These are phyloP conservation scores for Phytopythium kandeliae DNA, from an alignment of 352 stramenopile species.

Conservation along the genomic window DNA sequence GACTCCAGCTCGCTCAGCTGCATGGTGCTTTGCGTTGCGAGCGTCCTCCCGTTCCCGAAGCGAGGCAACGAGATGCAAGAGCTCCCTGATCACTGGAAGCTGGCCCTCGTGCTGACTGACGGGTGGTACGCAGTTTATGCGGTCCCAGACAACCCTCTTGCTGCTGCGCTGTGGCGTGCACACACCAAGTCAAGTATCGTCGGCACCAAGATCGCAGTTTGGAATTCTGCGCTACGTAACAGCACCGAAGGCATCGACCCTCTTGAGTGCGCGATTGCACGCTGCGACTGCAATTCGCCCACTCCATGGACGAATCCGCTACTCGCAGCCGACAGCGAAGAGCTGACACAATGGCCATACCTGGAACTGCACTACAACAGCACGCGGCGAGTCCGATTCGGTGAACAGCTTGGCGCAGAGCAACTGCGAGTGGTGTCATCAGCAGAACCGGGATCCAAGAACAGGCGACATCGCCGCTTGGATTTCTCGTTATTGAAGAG, in stretches of 20 bases:
- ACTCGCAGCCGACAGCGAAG: constrained; percentile 25
- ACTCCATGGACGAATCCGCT: constrained; percentile 41
- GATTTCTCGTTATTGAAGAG: constrained; percentile 57
- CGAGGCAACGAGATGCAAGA: constrained; percentile 4
- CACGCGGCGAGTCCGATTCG: constrained; percentile 41
- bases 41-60: constrained; percentile 38
- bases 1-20: constrained; percentile 59
- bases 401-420: constrained; percentile 42
- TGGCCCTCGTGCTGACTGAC: constrained; percentile 63
- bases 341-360: constrained; percentile 48
- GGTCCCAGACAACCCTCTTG: constrained; percentile 38
- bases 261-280: constrained; percentile 48
- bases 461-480: constrained; percentile 14
- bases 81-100: constrained; percentile 44
- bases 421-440: constrained; percentile 13
- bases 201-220: constrained; percentile 59
- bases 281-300: constrained; percentile 5
- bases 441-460: constrained; percentile 10
- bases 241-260: constrained; percentile 58
- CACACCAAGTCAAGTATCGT: constrained; percentile 30
- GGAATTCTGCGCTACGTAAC: constrained; percentile 65
- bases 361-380: constrained; percentile 64
- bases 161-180: constrained; percentile 38
- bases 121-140: constrained; percentile 69
- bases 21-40: constrained; percentile 61